Evolutionary conservation across 1,284 basidiomycete genomes (phyloP), one percentile per base, ranked within the genome.

Genomic region (Apiotrichum akiyoshidainum): DNA sequence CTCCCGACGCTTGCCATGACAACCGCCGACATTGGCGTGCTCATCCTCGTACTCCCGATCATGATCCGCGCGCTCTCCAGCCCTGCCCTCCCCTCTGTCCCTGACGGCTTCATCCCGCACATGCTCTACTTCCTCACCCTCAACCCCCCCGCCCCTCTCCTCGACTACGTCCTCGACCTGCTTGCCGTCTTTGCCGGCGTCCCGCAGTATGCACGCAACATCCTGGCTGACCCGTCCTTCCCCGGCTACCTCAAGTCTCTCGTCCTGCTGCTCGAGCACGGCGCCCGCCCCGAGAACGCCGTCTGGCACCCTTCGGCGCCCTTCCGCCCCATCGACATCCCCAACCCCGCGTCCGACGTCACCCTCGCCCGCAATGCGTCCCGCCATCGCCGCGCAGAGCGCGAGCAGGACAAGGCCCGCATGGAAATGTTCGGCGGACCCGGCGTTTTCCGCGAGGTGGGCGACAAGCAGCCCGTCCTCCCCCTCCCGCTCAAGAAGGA

Each of bases 91-190:
- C 65, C 70, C 17, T 54, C 65, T 0, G 63, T 65, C 3, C 66
- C 68, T 1, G 50, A 63, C 0, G 57, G 59, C 2, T 67, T 74
- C 55, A 57, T 71, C 33, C 64, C 66, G 40, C 71, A 74, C 56
- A 61, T 75, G 48, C 63, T 75, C 12, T 63, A 65, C 21, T 61
- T 71, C 39, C 51, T 72, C 49, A 66, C 67, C 31, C 64, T 66
- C n/a, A 58, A 60, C 14, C 69, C 71, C 4, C 63, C 63, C 17
- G 31, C 63, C 5, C 52, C 55, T 19, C 52, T 72, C 9, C 65
- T 75, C 41, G 74, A 74, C 48, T 57, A 71, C 11, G 63, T 65
- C 11, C 66, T 77, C 49, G 74, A 76, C 59, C 58, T 72, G 2
- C 61, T 77, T 16, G 68, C 72, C 17, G 65, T 71, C 10, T 60